Evolutionary conservation across 73 alveolate genomes (phyloP).

Genomic region (Paramecium bursaria): DNA sequence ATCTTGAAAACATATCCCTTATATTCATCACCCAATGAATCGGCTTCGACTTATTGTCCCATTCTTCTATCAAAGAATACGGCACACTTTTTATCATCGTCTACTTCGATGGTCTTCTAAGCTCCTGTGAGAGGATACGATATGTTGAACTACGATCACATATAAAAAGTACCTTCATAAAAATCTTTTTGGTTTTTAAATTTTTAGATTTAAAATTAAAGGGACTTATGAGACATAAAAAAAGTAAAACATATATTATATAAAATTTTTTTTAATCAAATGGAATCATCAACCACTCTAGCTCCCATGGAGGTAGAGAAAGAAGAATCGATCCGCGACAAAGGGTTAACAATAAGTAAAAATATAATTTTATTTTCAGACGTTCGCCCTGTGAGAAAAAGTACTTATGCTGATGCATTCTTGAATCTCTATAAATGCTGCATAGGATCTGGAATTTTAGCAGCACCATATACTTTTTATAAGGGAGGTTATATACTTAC

Average conservation of each 20-base stretch:
- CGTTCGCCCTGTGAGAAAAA: too few relatives aligned
- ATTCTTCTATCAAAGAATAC: conserved; percentile 86
- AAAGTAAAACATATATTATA: too few relatives aligned
- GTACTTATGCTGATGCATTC: conserved; percentile 22
- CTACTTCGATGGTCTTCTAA: conserved; percentile 91
- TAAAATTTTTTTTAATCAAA: too few relatives aligned
- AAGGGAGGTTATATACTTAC: conserved; percentile 55
- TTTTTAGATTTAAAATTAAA: conserved; percentile 47
- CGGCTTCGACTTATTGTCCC: conserved; percentile 94
- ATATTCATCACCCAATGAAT: conserved; percentile 84
- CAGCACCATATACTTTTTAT: conserved; percentile 50
- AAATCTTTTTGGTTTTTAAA: conserved; percentile 52
- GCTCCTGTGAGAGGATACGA: conserved; percentile 92
- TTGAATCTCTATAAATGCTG: conserved; percentile 50
- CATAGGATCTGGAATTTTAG: conserved; percentile 56
- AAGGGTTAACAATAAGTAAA: too few relatives aligned
- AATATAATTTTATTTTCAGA: too few relatives aligned
- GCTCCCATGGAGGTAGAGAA: background rate
- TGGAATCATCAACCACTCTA: background rate
- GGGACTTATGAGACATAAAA: too few relatives aligned
- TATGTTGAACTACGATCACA: conserved; percentile 84
- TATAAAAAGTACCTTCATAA: conserved; percentile 58
- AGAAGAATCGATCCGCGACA: too few relatives aligned
- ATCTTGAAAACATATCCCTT: conserved; percentile 92
- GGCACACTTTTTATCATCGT: conserved; percentile 90